Base-by-base conservation (phyloP, 2,329 filamentous ascomycete genomes). In the Penicillium thymicola region DNA sequence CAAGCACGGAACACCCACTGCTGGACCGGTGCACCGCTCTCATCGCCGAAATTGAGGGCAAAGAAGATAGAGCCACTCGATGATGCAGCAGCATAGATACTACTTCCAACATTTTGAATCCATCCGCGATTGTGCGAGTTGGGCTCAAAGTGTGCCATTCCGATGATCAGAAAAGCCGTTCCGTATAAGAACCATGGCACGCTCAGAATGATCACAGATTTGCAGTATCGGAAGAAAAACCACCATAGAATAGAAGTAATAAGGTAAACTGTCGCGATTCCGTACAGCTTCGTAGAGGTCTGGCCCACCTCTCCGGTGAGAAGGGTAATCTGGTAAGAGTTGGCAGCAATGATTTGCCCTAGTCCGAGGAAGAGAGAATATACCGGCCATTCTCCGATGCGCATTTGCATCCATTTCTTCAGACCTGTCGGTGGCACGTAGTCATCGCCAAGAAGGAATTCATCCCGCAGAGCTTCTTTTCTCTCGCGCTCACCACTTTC, bases 311-410 rank as follows among this genome's bases (percentile, higher is more conserved):
- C 81, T 18, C 85, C 86, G 0, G 84, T 85, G 21, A 89, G 77
- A n/a, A 89, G 77, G 0, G 85, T 86, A 65, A 88, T 84, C 66
- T 88, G 86, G 70, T 87, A 87, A 0, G 84, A 87, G 70, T 86
- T 87, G 55, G 84, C 82, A 1, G 85, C 83, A 48, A 87, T 82
- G 58, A 87, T 83, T 64, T 87, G 85, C 23, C 83, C 82, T 36
- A 86, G 76, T 9, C 83, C 83, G 18, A 87, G 78, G 45, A 87
- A 76, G 58, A 87, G 78, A 4, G 82, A 81, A 67, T 87, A 87
- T 7, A 86, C 67, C 0, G 85, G 85, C 84, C 85, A 87, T 63
- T 86, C 83, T n/a, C 82, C 82, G 52, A 86, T 70, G 36, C 83
- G 82, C 55, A 79, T 74, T 58, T 82, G 78, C 72, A 86, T 79